Base-by-base conservation (phyloP, 441 rosid species). In the Adansonia grandidieri region DNA sequence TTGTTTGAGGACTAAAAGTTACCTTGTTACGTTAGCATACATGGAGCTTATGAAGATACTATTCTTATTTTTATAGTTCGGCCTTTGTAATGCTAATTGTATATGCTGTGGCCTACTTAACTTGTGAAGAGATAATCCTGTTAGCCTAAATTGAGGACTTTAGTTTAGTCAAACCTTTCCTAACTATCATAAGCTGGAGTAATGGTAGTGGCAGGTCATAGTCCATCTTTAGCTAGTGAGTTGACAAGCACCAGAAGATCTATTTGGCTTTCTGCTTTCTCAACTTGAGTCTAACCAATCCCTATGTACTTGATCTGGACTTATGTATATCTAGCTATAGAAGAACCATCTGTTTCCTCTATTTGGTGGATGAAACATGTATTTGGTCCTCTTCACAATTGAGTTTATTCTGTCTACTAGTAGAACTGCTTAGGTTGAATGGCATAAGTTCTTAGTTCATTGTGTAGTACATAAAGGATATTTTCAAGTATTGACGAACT, bases 1-100 rank as follows among this genome's bases (percentile, higher is more conserved):
- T 14, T 51, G 61, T 71, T 51, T 4, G 45, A 14, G 24, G 22
- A 60, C 74, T 51, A 70, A 47, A 50, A 20, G 74, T 50, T 69
- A 50, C 60, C 60, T 70, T 50, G 60, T 50, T 48, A 8, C 7
- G 1, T 44, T 24, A 70, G 74, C 14, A 50, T 50, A 14, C 11
- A 70, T 70, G 74, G 17, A 50, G 73, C 57, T 50, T 50, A 22
- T 24, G 45, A 50, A 70, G 60, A 70, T 70, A 70, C 22, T 24
- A 8, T 14, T 14, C 60, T 15, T 50, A 51, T 22, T 71, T 24
- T 50, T 14, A 4, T 70, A 15, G 22, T 28, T 51, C 11, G 65
- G 64, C 20, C 37, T 40, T 72, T 42, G 48, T 17, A 50, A 51
- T 28, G 44, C 64, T 72, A 32, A 32, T 72, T 37, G 22, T 17